A percentile compares a stretch with the other conserved stretches of the same genome.
Conservation (phyloP, 106 monocot genomes). For the Dendrobium catenatum region DNA sequence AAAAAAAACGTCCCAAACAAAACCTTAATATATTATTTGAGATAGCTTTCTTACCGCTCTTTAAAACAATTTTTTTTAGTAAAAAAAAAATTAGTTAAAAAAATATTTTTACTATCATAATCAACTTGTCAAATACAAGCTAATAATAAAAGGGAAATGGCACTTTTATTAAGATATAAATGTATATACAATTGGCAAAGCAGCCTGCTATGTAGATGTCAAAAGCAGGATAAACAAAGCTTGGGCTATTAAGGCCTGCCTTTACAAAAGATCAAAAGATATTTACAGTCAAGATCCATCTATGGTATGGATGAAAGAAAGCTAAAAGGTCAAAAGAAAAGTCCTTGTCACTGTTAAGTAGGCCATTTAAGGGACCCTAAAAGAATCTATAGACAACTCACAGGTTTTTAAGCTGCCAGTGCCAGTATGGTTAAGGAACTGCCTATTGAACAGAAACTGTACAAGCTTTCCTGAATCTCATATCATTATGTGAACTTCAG, state of each 20-base stretch:
- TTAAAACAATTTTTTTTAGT: too few species aligned
- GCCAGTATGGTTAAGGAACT: not conserved
- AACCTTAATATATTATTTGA: too few species aligned
- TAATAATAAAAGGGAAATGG: not conserved
- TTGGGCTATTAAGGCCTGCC: not conserved
- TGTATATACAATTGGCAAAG: slow-evolving; percentile 1
- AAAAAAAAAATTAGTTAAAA: too few species aligned
- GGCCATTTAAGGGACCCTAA: slow-evolving; percentile 4
- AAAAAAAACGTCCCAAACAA: too few species aligned
- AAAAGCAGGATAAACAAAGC: not conserved
- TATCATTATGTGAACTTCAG: slow-evolving; percentile 34
- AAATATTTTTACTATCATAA: not conserved
- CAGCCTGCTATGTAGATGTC: not conserved
- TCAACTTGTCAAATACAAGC: not conserved
- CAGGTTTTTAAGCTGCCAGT: not conserved
- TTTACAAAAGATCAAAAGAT: not conserved
- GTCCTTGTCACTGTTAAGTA: not conserved
- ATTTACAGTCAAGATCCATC: not conserved
- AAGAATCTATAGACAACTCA: slow-evolving; percentile 14
- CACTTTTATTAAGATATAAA: slow-evolving; percentile 1
- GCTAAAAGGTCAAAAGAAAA: not conserved
- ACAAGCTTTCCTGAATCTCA: slow-evolving; percentile 5
- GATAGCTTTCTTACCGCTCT: too few species aligned
- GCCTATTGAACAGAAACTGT: slow-evolving; percentile 3
- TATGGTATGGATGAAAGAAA: not conserved